These are phyloP conservation scores for Tulasnella sp. DNA, from an alignment of 768 basidiomycete genomes.

Conservation along the genomic window DNA sequence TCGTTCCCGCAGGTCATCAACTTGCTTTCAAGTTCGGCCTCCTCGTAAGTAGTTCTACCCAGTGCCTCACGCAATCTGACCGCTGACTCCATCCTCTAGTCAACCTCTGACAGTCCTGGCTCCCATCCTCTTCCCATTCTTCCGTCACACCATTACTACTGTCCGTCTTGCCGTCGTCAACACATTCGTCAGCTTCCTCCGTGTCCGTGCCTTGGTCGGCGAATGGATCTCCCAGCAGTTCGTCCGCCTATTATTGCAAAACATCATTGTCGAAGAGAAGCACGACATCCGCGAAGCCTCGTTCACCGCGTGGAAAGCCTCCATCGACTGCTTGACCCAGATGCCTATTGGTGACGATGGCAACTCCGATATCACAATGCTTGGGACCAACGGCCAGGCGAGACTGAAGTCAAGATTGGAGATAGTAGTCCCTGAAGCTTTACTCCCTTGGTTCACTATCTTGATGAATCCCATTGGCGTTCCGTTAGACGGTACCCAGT, in stretches of 20 bases:
- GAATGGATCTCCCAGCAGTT: conserved; percentile 79
- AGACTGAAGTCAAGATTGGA: conserved; percentile 5
- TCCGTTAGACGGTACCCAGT: conserved; percentile 62
- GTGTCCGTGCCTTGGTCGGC: conserved; percentile 62
- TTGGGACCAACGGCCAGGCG: background rate
- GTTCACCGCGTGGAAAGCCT: conserved; percentile 66
- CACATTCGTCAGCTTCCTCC: conserved; percentile 82
- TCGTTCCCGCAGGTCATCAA: conserved; percentile 71
- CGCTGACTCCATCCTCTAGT: conserved; percentile 40
- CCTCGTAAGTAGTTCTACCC: conserved; percentile 55
- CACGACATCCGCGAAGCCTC: conserved; percentile 74
- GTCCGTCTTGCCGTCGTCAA: conserved; percentile 92
- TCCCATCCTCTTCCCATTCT: conserved; percentile 88
- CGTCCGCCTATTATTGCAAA: conserved; percentile 85
- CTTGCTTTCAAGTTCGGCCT: conserved; percentile 61
- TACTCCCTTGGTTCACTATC: conserved; percentile 69
- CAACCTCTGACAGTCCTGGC: conserved; percentile 76
- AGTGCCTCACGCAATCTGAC: background rate
- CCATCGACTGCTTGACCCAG: conserved; percentile 50
- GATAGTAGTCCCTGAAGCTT: background rate
- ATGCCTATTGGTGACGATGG: conserved; percentile 29
- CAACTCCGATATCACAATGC: background rate
- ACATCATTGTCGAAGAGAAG: conserved; percentile 88
- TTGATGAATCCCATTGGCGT: conserved; percentile 87
- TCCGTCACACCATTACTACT: conserved; percentile 91